These are phyloP conservation scores for Austroboletus eburneus DNA, from an alignment of 768 basidiomycete species.

Conservation along the genomic window DNA sequence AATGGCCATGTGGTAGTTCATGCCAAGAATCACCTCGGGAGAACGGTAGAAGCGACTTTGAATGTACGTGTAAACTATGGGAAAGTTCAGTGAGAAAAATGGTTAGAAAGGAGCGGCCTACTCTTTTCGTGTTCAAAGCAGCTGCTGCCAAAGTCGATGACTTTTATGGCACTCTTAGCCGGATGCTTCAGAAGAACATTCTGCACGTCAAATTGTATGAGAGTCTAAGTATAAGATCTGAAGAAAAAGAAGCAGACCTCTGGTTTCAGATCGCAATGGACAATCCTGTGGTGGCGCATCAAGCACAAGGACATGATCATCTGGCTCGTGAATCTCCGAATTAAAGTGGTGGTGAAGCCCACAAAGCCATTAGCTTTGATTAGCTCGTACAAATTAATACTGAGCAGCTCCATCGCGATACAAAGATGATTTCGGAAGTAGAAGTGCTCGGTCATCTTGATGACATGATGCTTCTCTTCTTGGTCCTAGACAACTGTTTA, in stretches of 20 bases:
- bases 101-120: constrained; percentile 36
- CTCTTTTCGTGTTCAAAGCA: constrained; percentile 99
- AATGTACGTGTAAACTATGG: constrained; percentile 95
- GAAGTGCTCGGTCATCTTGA: constrained; percentile 98
- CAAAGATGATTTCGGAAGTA: constrained; percentile 97
- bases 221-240: neutral
- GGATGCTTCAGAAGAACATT: constrained; percentile 95
- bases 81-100: constrained; percentile 6
- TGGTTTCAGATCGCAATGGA: constrained; percentile 98
- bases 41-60: constrained; percentile 99
- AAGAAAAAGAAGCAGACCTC: constrained; percentile 55
- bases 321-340: constrained; percentile 94
- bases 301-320: constrained; percentile 89
- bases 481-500: constrained; percentile 63
- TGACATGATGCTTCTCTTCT: constrained; percentile 95
- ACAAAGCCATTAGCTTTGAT: constrained; percentile 99
- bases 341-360: constrained; percentile 94
- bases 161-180: constrained; percentile 93
- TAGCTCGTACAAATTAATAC: constrained; percentile 97
- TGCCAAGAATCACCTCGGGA: constrained; percentile 97
- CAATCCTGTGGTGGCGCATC: constrained; percentile 96
- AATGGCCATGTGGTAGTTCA: constrained; percentile 99
- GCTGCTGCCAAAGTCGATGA: constrained; percentile 98
- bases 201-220: constrained; percentile 37
- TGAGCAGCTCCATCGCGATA: constrained; percentile 96